phyloP scores from a whole-genome alignment of 768 basidiomycete genomes.

The Tylopilus vinaceipallidus region DNA sequence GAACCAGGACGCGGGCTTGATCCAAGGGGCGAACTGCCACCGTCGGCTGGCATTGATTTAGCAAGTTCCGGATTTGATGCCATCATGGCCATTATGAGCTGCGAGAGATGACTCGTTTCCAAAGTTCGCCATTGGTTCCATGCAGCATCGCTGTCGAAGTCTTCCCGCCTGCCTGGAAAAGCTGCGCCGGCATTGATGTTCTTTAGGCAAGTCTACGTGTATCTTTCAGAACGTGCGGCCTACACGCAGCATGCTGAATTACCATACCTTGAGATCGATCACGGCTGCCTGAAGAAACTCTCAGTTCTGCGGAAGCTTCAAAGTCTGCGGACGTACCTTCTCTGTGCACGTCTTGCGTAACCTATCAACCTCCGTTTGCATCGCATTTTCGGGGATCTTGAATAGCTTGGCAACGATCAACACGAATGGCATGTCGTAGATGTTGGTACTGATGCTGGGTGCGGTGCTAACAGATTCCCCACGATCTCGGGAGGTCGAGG shows the following conservation, averaged over 20 bases:
- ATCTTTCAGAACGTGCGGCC: constrained; percentile 3
- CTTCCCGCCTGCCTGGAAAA: constrained; percentile 83
- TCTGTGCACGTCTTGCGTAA: constrained; percentile 67
- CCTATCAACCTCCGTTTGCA: constrained; percentile 73
- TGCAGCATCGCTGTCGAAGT: constrained; percentile 80
- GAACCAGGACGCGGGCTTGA: constrained; percentile 52
- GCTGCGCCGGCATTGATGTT: constrained; percentile 81
- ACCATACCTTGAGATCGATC: constrained; percentile 75
- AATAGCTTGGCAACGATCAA: constrained; percentile 68
- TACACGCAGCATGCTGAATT: background rate
- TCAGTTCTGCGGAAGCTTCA: background rate
- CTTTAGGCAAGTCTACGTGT: constrained; percentile 72
- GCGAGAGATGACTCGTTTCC: constrained; percentile 82
- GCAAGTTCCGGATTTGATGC: constrained; percentile 84
- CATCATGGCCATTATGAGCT: constrained; percentile 85
- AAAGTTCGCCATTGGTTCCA: constrained; percentile 82
- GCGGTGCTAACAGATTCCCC: constrained; percentile 44
- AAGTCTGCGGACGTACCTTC: constrained; percentile 45
- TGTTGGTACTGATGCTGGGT: constrained; percentile 41
- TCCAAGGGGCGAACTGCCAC: constrained; percentile 16
- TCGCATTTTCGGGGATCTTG: constrained; percentile 63
- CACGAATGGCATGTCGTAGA: constrained; percentile 80
- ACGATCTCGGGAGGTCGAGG: constrained; percentile 56
- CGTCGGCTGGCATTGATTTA: constrained; percentile 66
- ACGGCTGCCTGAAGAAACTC: constrained; percentile 63